Evolutionary conservation across 139 green algal species (phyloP), one percentile per base, ranked within the genome.

Genomic region (Coelastrella sp.): DNA sequence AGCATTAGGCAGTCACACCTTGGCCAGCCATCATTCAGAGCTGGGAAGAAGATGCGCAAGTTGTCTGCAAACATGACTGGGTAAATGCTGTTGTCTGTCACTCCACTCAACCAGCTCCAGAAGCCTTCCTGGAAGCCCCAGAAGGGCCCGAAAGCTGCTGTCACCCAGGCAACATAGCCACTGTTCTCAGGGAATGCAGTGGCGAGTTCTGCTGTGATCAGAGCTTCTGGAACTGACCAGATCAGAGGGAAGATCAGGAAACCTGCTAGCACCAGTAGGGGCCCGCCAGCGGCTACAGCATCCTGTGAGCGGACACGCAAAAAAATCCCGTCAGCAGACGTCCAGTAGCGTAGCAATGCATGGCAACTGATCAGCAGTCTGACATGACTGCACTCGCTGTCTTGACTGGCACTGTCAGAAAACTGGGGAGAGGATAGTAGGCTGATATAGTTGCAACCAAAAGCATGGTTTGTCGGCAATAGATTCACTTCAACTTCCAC

Each of bases 101-200:
- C 96, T 25, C 96, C 96, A 34, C 89, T 96, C 4, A 99, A 71
- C 96, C 96, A 99, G 19, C 89, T 94, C 89, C 91, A 98, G 34
- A 96, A 94, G 0, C 97, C 96, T 89, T 99, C 96, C 89, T 97
- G 95, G 88, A 99, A 99, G 13, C 97, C 97, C 95, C 96, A 99
- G 81, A 98, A 99, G 21, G 96, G 95, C 0, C 97, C 97, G 89
- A 99, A 99, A 0, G 97, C 97, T 6, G 95, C 95, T 21, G 96
- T 98, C 32, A 99, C 95, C 97, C 97, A 99, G 0, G 97, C 97
- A 17, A 99, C 96, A 76, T 96, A 98, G 43, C 97, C 96, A 69
- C 91, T 94, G 89, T 99, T 97, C 89, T 99, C 97, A 3, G 97
- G 97, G 79, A 99, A 99, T 4, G 95, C 90, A 8, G 96, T 99